Base-by-base conservation (phyloP, 164 flowering plant genomes). In the Pachysandra terminalis region DNA sequence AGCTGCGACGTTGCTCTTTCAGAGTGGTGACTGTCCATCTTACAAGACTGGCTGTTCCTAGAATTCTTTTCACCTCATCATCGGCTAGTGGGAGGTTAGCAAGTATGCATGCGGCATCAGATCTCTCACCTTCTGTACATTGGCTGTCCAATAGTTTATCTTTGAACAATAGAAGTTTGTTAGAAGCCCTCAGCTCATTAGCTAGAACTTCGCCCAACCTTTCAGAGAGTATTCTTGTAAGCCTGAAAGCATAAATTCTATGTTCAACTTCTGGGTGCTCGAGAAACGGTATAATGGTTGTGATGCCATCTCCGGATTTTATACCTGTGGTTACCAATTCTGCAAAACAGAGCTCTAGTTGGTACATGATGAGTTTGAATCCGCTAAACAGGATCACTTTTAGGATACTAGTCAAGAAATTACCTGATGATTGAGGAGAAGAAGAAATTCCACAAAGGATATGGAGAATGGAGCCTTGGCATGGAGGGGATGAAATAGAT, bases 361-460 rank as follows among this genome's bases (percentile, higher is more conserved):
- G 56, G 66, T 54, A 56, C 37, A 63, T 28, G 3, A 56, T 52
- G 21, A 56, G 49, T 61, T 14, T 40, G 19, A 60, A 35, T 23
- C 13, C 9, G 19, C 25, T 19, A 60, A 10, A 60, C 3, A 35
- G 5, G 49, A 60, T 32, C 21, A 25, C 23, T 1, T 32, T 32
- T 32, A 32, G 37, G 37, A 32, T 32, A 32, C 37, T 64, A 26
- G n/a, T 28, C 7, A 35, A 64, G 67, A 21, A 63, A 66, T 59
- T 68, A 86, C 90, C 90, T 76, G 88, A 78, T 63, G 90, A 86
- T 63, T 81, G 85, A 32, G 90, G 90, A 57, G 90, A 86, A 56
- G 87, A 80, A 35, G 81, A 79, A 61, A 84, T 80, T 65, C 88
- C 85, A 71, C 17, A 79, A 15, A 86, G 75, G 54, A 84, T 86